These are phyloP conservation scores for Ceratocystis eucalypticola DNA, from an alignment of 2,329 filamentous ascomycete species.

Conservation along the genomic window DNA sequence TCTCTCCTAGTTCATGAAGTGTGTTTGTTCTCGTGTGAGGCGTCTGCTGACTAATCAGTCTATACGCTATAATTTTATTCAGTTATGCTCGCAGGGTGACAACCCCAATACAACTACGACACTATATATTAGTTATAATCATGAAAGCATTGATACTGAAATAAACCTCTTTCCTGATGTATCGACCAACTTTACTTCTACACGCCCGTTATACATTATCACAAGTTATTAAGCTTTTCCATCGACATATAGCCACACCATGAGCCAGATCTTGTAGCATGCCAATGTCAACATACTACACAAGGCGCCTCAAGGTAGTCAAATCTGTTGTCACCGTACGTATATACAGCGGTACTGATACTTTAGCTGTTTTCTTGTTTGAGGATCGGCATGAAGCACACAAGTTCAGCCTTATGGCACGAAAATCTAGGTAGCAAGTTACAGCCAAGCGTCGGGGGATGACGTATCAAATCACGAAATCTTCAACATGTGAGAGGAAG, in stretches of 20 bases:
- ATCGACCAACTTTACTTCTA: neutral
- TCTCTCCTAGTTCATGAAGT: neutral
- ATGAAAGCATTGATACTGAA: neutral
- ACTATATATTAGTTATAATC: neutral
- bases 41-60: slow-evolving; percentile 1
- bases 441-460: too few relatives aligned
- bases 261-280: neutral
- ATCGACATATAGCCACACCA: neutral
- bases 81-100: too few relatives aligned
- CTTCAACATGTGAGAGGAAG: slow-evolving; percentile 6
- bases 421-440: too few relatives aligned
- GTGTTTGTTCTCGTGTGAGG: neutral
- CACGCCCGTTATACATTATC: neutral
- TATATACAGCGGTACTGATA: too few relatives aligned
- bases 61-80: slow-evolving; percentile 1
- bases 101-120: neutral
- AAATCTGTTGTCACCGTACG: too few relatives aligned
- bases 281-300: too few relatives aligned
- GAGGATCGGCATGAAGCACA: too few relatives aligned
- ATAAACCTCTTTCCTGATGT: neutral
- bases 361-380: too few relatives aligned
- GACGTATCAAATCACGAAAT: too few relatives aligned
- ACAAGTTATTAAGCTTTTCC: neutral
- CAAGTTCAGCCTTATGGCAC: too few relatives aligned
- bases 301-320: too few relatives aligned